Conservation (phyloP, 2,329 filamentous ascomycete genomes). For the Aspergillus brunneoviolaceus region DNA sequence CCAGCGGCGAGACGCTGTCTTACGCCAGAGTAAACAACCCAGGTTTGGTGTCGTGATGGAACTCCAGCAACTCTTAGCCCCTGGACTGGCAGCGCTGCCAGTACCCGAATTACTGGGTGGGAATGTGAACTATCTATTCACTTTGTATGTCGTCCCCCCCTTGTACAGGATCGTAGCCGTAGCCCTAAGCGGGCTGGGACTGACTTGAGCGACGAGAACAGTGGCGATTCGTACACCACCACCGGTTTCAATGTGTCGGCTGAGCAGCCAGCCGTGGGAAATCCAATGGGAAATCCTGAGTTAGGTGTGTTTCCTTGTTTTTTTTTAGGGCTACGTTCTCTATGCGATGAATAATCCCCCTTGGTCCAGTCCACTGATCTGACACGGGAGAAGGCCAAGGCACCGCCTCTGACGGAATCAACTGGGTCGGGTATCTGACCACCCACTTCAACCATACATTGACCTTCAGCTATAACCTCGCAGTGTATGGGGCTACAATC, state of each 20-base stretch:
- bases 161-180: no score
- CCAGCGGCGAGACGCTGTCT: no score
- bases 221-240: constrained; percentile 10
- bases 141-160: not conserved
- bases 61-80: not conserved
- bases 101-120: not conserved
- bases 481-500: constrained; percentile 8
- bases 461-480: constrained; percentile 10
- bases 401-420: constrained; percentile 5
- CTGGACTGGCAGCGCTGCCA: not conserved
- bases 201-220: not conserved
- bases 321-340: not conserved
- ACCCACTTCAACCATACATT: constrained; percentile 4
- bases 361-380: not conserved
- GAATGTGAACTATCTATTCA: not conserved
- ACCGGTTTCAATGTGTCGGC: constrained; percentile 7
- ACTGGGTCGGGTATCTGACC: constrained; percentile 12
- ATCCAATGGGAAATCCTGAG: constrained; percentile 8
- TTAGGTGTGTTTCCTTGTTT: not conserved
- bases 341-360: not conserved
- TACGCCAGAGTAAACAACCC: not conserved
- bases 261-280: not conserved
- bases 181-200: not conserved
- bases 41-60: not conserved
- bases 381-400: not conserved